Base-by-base conservation (phyloP, 331 rosid species). In the Rhamnella rubrinervis region DNA sequence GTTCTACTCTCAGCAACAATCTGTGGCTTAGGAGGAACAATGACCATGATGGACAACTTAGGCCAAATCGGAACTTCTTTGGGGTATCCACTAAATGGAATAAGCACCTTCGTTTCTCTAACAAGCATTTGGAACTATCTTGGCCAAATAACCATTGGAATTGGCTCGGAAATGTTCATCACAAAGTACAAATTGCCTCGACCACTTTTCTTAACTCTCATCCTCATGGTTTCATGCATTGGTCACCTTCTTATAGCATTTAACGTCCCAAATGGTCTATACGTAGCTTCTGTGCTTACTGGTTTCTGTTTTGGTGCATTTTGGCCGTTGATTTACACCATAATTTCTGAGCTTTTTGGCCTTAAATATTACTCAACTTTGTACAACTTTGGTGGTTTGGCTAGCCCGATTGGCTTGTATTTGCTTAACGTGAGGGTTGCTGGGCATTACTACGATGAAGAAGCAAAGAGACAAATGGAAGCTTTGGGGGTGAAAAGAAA, bases 191-290 rank as follows among this genome's bases (percentile, higher is more conserved):
- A 74, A n/a, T 78, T 79, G 4, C 96, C 93, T 2, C 80, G 96
- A 15, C 86, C 96, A 23, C 77, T 92, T 0, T 68, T 85, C 83
- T 74, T 92, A 17, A 86, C 96, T 16, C 11, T 89, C 0, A 73
- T 67, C 14, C 79, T 92, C 31, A 38, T 87, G n/a, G 13, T 89
- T 3, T 73, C 98, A 0, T 87, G 91, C 49, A 63, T 70, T 6
- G 98, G 98, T 21, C 89, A 89, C 65, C 87, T 92, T 70, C 55
- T 92, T 28, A 89, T 92, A 47, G 96, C 96, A 0, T 92, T 86
- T n/a, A 77, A 85, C 51, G 87, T 87, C 19, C 59, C 81, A 0
- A 70, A 74, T 10, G 89, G 98, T 39, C 92, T 92, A 52, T 89
- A 92, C 41, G 59, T 71, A 13, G 98, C 96, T 16, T 84, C 98